phyloP scores from a whole-genome alignment of 2,329 filamentous ascomycete genomes.

The Achaetomium macrosporum region DNA sequence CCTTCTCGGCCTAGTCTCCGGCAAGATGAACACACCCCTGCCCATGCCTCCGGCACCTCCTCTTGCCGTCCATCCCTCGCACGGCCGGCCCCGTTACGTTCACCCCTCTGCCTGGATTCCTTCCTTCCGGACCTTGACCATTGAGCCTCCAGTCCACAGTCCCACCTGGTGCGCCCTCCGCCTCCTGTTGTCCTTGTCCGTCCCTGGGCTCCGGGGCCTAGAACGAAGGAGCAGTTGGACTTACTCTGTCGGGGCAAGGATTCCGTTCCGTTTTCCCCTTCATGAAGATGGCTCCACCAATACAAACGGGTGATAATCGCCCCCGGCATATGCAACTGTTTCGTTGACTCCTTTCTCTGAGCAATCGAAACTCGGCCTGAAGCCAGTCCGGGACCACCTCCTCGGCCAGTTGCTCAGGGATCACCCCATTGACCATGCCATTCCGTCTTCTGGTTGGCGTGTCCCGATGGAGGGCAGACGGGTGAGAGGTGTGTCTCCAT shows the following conservation, averaged over 20 bases:
- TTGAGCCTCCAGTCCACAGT: slow-evolving; percentile 23
- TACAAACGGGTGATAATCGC: slow-evolving; percentile 32
- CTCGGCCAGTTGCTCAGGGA: slow-evolving; percentile 27
- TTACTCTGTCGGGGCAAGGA: slow-evolving; percentile 15
- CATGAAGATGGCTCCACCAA: slow-evolving; percentile 30
- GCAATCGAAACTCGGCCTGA: slow-evolving; percentile 30
- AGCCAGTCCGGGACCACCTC: slow-evolving; percentile 26
- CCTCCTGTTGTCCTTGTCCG: slow-evolving; percentile 18
- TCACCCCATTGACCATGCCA: slow-evolving; percentile 30
- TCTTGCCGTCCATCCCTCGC: slow-evolving; percentile 16
- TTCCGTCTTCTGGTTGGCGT: slow-evolving; percentile 25
- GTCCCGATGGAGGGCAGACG: slow-evolving; percentile 20
- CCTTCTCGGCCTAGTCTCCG: slow-evolving; percentile 19
- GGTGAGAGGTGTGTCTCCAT: slow-evolving; percentile 23
- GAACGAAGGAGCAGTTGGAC: slow-evolving; percentile 8
- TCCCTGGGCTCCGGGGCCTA: slow-evolving; percentile 8
- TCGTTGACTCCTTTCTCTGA: slow-evolving; percentile 28
- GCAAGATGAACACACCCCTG: slow-evolving; percentile 10
- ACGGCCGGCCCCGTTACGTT: slow-evolving; percentile 15
- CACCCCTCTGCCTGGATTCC: slow-evolving; percentile 20
- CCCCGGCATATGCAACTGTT: slow-evolving; percentile 37
- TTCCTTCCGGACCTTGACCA: slow-evolving; percentile 16
- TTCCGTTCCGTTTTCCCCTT: slow-evolving; percentile 26
- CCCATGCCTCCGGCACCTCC: slow-evolving; percentile 8
- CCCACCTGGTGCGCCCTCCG: slow-evolving; percentile 17